Base-by-base conservation (phyloP, 2,329 filamentous ascomycete genomes). In the Penicillium sp. region DNA sequence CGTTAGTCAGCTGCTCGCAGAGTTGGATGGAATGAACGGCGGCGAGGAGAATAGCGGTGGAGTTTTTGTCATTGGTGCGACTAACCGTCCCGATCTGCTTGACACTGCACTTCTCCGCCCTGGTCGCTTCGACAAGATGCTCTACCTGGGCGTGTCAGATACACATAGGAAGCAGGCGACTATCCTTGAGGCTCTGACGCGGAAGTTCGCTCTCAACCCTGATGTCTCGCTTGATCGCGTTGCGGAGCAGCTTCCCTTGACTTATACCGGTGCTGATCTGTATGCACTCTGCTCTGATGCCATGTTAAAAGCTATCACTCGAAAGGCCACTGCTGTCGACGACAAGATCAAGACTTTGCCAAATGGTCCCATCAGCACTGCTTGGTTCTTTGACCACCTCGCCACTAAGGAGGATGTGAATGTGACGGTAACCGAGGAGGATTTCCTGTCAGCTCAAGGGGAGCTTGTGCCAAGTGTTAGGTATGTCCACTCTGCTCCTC, bases 261-360 rank as follows among this genome's bases (percentile, higher is more conserved):
- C 93, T 3, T 99, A 97, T 77, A 99, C 94, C 0, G 94, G 94
- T 68, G 94, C 94, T 60, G 94, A 99, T 76, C 88, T 99, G 69
- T 99, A 99, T 75, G 94, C 94, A 0, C 82, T 99, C 19, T 97
- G 93, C 78, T 96, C 91, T 41, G 94, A 99, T 73, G 91, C 94
- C 49, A 99, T 99, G 94, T 88, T 99, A 64, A 97, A 99, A 74
- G 94, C 94, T 19, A 93, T 99, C 56, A 99, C 94, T 3, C 86
- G 94, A 5, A 90, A 95, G 70, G 91, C 94, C 2, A 83, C 85
- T 1, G 81, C 84, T 2, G 92, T 97, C 2, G 94, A 99, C 71
- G 80, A 84, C 48, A 94, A 94, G 73, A 89, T 99, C 62, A 82
- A 83, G 22, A 79, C 81, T 5, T 79, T 96, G 45, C 76, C 80